Evolutionary conservation across 2,329 filamentous ascomycete genomes (phyloP), one percentile per base, ranked within the genome.

Genomic region (Phyllosticta ampelicida): DNA sequence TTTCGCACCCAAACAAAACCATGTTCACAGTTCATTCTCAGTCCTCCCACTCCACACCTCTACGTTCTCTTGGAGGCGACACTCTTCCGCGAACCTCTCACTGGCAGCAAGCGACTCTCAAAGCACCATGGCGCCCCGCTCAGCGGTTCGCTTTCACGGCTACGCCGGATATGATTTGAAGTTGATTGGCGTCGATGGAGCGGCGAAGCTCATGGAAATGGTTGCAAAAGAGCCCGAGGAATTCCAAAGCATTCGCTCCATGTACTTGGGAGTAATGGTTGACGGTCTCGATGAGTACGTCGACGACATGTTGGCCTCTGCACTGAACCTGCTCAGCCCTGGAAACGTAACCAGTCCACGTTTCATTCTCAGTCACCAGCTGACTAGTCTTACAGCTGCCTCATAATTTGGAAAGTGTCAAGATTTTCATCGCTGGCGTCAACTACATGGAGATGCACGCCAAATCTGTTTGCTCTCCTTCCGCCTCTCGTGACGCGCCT

Each of bases 271-370:
- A 50, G 55, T 65, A 9, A 54, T 63, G 48, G 59, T 53, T 13
- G 50, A 55, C 50, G 49, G 60, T 23, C 52, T 29, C 50, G 58
- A 63, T 26, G 60, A 61, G 1, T 59, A 29, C 19, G 23, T 48
- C 0, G 63, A 65, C 53, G 60, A 64, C 56, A 48, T 50, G 30
- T 61, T 65, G 26, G 58, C 60, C 20, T 51, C 62, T 5, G 62
- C 62, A 3, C 61, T 66, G 2, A 58, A 59, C 18, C 6, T 21
- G 6, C 56, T 66, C 49, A 61, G 63, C 16, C 62, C 63, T 1
- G 20, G 18, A 26, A 36, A 26, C 4, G 52, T 60, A 28, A 56
- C 51, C 20, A 4, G 9, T 8, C 23, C 23, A 28, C 10, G 21
- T 3, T 8, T 9, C 51, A 20, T 26, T n/a, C 16, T 8, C n/a